Conservation (phyloP, 2,329 filamentous ascomycete species). For the Teratosphaeria pseudoeucalypti region DNA sequence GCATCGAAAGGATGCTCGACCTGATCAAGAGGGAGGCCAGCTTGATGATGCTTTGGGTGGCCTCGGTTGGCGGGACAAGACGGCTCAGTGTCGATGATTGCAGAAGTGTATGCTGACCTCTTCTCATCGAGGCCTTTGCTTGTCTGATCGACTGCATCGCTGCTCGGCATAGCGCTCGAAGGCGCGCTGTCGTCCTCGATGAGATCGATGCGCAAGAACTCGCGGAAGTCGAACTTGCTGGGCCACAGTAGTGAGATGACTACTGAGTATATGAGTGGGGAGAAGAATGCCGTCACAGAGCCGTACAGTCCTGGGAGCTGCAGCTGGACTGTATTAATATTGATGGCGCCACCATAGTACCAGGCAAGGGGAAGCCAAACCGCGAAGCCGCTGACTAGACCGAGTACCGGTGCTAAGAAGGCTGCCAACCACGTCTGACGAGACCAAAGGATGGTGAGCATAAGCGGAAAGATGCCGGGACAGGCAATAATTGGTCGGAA, state of each 20-base stretch:
- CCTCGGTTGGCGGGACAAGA: too few species aligned
- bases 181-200: conserved; percentile 27
- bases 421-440: conserved; percentile 37
- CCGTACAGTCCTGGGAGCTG: conserved; percentile 36
- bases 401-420: conserved; percentile 36
- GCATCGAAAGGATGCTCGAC: conserved; percentile 35
- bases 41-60: not conserved
- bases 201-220: conserved; percentile 39
- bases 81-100: not conserved
- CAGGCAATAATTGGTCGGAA: conserved; percentile 34
- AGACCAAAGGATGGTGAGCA: conserved; percentile 36
- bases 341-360: conserved; percentile 31
- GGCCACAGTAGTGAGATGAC: conserved; percentile 29
- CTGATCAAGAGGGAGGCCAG: conserved; percentile 25
- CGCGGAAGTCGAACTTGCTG: conserved; percentile 32
- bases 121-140: not conserved
- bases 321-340: conserved; percentile 31
- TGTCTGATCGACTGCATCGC: not conserved
- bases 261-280: conserved; percentile 37
- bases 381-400: conserved; percentile 32
- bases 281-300: conserved; percentile 37
- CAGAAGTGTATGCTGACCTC: not conserved
- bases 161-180: conserved; percentile 1
- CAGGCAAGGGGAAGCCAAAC: conserved; percentile 35
- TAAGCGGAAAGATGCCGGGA: conserved; percentile 37